Percentiles rank a stretch among this genome's conserved stretches.
phyloP scores from a whole-genome alignment of 1,284 basidiomycete species.

The Boletus semigastroideus region DNA sequence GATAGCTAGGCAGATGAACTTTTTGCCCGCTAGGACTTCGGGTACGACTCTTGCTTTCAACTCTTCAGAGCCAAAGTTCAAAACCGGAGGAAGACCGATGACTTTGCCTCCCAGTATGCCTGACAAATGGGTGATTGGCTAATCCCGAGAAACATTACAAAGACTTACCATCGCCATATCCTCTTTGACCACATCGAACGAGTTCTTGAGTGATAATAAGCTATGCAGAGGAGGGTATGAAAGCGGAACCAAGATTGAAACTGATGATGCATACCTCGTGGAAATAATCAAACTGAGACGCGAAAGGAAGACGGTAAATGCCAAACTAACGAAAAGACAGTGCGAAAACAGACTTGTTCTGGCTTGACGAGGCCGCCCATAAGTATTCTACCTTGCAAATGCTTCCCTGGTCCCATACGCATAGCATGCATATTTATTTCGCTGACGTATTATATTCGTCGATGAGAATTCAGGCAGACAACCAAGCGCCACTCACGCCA shows the following conservation, averaged over 20 bases:
- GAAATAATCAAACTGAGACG: conserved; percentile 73
- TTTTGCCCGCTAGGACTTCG: conserved; percentile 79
- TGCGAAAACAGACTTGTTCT: conserved; percentile 62
- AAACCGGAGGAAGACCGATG: conserved; percentile 77
- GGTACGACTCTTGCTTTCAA: conserved; percentile 78
- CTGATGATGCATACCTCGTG: conserved; percentile 54
- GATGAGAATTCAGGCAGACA: not conserved
- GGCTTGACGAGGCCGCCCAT: conserved; percentile 84
- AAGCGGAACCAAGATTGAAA: conserved; percentile 1
- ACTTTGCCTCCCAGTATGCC: conserved; percentile 74
- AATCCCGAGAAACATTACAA: not conserved
- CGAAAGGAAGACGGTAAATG: not conserved
- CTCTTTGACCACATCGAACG: conserved; percentile 69
- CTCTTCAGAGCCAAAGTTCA: conserved; percentile 82
- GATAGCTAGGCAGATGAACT: conserved; percentile 82
- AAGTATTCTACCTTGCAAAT: conserved; percentile 78
- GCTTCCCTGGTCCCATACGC: conserved; percentile 86
- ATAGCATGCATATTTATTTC: conserved; percentile 80
- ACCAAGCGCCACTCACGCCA: conserved; percentile 51
- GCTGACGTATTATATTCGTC: conserved; percentile 34
- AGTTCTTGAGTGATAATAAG: conserved; percentile 90
- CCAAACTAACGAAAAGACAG: not conserved
- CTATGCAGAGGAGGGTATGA: conserved; percentile 32
- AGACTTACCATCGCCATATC: conserved; percentile 60
- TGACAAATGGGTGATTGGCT: conserved; percentile 21